Evolutionary conservation across 805 yeast genomes (phyloP), one percentile per base, ranked within the genome.

Genomic region (Cyberlindnera meyerae): DNA sequence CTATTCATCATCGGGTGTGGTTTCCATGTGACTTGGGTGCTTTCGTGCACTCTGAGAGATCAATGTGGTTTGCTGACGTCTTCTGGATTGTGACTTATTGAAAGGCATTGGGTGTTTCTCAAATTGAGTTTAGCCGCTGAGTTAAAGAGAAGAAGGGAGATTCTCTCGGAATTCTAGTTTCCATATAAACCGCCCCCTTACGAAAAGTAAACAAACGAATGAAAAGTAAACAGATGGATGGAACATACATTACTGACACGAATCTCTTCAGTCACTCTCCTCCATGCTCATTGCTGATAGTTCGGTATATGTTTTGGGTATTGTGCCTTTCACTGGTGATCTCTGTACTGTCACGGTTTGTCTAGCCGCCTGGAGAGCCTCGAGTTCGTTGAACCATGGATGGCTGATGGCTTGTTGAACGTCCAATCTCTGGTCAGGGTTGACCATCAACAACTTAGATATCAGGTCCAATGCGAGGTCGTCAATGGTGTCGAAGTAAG

Each of bases 401-500:
- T 93, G 98, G 22, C 63, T 68, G 32, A 90, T 70, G 71, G 90
- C 81, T 49, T 87, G 88, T 37, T 85, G 69, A 1, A 97, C 96
- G 40, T 82, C 75, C 22, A 87, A 88, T 42, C 98, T 67, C 39
- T 74, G 72, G 11, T 67, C 72, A 22, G 85, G 77, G 47, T 85
- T 82, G 14, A 77, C 75, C 11, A 79, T 73, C 31, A 83, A 57
- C 33, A 83, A 60, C 41, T 73, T 68, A 5, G 83, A 68, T 5
- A 83, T 79, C 39, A 83, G 60, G 53, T 83, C 88, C 35, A 83
- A 55, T 0, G 75, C 85, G 4, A 68, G 53, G 54, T 83, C 90
- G 25, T 68, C 70, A 15, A 82, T 77, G 1, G 71, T 71, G 57
- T 83, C 90, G 84, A 89, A 83, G 49, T 78, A 83, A 1, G 90